These are phyloP conservation scores for Gentiana straminea DNA, from an alignment of 257 asterid genomes.

Conservation along the genomic window DNA sequence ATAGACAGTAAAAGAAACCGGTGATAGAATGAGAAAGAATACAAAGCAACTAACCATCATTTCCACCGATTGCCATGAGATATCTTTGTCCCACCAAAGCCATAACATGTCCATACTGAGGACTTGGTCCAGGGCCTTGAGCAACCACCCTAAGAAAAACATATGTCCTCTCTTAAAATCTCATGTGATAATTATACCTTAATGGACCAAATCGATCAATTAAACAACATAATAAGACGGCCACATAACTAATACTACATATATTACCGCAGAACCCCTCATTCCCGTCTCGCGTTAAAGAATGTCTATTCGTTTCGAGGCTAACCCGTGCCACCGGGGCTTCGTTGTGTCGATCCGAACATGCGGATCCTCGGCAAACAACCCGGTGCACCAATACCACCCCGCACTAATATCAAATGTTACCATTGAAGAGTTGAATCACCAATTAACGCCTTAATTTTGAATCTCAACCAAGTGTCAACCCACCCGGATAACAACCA, in stretches of 20 bases:
- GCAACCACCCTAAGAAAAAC: conserved; percentile 70
- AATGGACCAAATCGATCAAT: too few species aligned
- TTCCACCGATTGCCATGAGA: conserved; percentile 99
- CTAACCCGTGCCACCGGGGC: conserved; percentile 96
- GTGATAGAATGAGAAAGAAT: conserved; percentile 5
- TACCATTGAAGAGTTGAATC: conserved; percentile 2
- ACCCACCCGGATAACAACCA: conserved; percentile 98
- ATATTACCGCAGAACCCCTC: too few species aligned
- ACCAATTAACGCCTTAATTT: conserved; percentile 6
- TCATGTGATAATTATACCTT: too few species aligned
- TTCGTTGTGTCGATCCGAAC: conserved; percentile 92
- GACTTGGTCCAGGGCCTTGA: conserved; percentile 99
- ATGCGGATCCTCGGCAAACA: conserved; percentile 98
- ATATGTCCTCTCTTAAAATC: not conserved
- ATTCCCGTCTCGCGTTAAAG: not conserved
- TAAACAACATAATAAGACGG: too few species aligned
- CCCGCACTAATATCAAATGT: conserved; percentile 34
- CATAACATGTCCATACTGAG: conserved; percentile 99
- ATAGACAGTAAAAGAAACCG: conserved; percentile 7
- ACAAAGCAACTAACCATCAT: conserved; percentile 71
- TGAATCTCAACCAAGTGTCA: conserved; percentile 7
- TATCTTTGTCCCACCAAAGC: conserved; percentile 98
- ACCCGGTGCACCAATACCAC: conserved; percentile 99
- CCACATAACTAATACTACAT: too few species aligned
- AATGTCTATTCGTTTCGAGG: conserved; percentile 4